Percentiles rank a stretch among this genome's conserved stretches.
Evolutionary conservation across 768 basidiomycete species (phyloP).

Genomic region (Tulasnella sp.): DNA sequence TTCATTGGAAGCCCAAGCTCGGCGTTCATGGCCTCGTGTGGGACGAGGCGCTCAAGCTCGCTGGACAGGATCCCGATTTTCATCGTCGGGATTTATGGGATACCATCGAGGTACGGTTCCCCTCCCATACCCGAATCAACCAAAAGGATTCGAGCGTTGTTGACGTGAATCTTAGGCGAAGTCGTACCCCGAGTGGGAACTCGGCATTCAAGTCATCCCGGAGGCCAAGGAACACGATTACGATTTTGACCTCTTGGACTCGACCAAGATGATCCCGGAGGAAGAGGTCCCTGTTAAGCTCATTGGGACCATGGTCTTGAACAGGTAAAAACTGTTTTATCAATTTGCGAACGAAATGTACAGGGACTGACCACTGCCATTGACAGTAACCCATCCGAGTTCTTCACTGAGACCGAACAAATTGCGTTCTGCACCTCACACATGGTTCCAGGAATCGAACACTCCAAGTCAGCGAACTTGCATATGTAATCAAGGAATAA

Average conservation of each 20-base stretch:
- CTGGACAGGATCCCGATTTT: slow-evolving; percentile 82
- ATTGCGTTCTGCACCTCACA: slow-evolving; percentile 71
- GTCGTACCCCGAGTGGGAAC: slow-evolving; percentile 63
- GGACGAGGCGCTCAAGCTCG: slow-evolving; percentile 82
- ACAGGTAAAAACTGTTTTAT: not conserved
- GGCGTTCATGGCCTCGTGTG: slow-evolving; percentile 77
- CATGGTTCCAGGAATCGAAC: slow-evolving; percentile 41
- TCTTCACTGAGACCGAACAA: slow-evolving; percentile 81
- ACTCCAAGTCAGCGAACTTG: slow-evolving; percentile 24
- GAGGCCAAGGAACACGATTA: slow-evolving; percentile 69
- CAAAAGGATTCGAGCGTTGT: no score
- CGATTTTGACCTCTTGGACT: slow-evolving; percentile 79
- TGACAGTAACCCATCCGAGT: slow-evolving; percentile 36
- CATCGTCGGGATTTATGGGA: slow-evolving; percentile 80
- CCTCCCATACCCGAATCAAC: not conserved
- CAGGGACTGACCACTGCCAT: not conserved
- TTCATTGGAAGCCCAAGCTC: slow-evolving; percentile 73
- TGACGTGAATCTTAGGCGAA: slow-evolving; percentile 36
- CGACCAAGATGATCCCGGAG: slow-evolving; percentile 80
- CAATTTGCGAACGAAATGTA: not conserved
- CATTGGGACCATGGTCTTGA: slow-evolving; percentile 52
- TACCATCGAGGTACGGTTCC: slow-evolving; percentile 44
- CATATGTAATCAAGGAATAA: slow-evolving; percentile 44
- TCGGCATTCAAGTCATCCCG: slow-evolving; percentile 64
- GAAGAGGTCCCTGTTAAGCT: slow-evolving; percentile 65